Base-by-base conservation (phyloP, 768 basidiomycete species). In the Xanthoconium stramineum region DNA sequence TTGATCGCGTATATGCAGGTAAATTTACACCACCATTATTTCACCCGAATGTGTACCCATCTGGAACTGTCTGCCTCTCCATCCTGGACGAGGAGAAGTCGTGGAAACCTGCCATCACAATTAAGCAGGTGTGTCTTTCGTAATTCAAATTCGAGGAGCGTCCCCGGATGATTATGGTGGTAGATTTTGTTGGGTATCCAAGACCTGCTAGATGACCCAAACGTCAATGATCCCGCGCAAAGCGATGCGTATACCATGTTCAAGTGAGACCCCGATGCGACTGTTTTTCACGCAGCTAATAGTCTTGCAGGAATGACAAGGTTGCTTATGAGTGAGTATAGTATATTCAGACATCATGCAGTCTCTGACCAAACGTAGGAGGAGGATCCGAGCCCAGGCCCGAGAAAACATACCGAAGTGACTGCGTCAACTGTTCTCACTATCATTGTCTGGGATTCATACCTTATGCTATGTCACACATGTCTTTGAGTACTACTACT, bases 211-310 rank as follows among this genome's bases (percentile, higher is more conserved):
- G 88, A 96, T 66, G 91, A 96, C 61, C 96, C 97, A 10, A 99
- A 99, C 66, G 91, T 95, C 40, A 91, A 89, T 56, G 97, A 99
- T 75, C 97, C 97, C 8, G 97, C 97, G 1, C 97, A 99, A 70
- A 94, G 94, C 53, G 96, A 98, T 64, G 97, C 97, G 12, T 98
- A 98, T 73, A 95, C 93, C 33, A 91, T 97, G 87, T 98, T 94
- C 81, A 97, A 96, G 95, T 96, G 64, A 65, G 93, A 77, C 17
- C 44, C 39, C 42, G 24, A n/a, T 32, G 30, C 43, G 13, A 29
- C 35, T 14, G 36, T 53, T 7, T 40, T 52, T 32, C 37, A 36
- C 20, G 47, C 35, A 37, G 43, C 52, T 68, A 33, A 67, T 57
- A 10, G 20, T 15, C 39, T 13, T 32, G 6, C 47, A 97, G 95